Base-by-base conservation (phyloP, 2,329 filamentous ascomycete species). In the Monilinia vaccinii-corymbosi region DNA sequence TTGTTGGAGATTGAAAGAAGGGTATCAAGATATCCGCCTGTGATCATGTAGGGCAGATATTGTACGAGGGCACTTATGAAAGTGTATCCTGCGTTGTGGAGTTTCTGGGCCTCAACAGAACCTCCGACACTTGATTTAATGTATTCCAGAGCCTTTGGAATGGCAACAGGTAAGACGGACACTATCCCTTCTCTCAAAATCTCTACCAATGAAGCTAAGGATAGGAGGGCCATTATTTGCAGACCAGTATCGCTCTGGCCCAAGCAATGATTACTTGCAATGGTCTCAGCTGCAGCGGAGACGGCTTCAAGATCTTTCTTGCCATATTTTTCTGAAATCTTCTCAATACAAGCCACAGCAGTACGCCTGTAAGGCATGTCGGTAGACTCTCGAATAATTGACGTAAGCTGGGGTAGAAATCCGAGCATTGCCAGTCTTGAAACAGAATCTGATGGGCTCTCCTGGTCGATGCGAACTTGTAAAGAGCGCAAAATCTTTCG, bases 271-370 rank as follows among this genome's bases (percentile, higher is more conserved):
- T 84, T 77, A 46, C 91, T 85, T 42, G 89, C 85, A 67, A 99
- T 87, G 1, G 87, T 87, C 61, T 85, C 79, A 5, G 91, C 90
- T 6, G 91, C 88, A 5, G 82, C 82, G 31, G 88, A 80, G 48
- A 96, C 88, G 48, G 85, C 86, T 66, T 88, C 84, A 1, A 88
- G 79, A 69, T 96, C 89, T 72, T 92, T 95, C 78, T 94, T 95
- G 66, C 94, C 95, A 72, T 96, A 97, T 72, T 93, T 93, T 74
- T 97, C 92, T 2, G 89, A 84, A 64, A 99, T 95, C 73, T 90
- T 89, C 75, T 97, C 92, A 48, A 97, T 87, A 68, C 93, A 97
- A 40, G 86, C 85, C 63, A 99, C 86, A 1, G 92, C 89, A 13
- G 89, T 91, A 68, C 91, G 87, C 74, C 93, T 91, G 72, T 94